Conservation (phyloP, 73 alveolate genomes). For the Paramecium biaurelia region DNA sequence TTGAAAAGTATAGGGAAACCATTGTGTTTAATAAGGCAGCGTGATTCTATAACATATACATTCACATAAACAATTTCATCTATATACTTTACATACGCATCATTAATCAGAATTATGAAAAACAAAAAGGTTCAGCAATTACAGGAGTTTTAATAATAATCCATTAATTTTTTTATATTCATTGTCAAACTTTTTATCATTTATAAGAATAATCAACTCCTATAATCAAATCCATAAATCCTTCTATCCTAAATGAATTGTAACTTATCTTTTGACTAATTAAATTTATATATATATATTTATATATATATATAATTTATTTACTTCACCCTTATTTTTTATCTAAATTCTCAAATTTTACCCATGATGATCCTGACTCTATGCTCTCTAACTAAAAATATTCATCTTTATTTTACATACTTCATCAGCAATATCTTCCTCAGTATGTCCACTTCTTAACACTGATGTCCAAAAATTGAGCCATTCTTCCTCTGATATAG, state of each 20-base stretch:
- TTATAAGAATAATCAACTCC: neutral
- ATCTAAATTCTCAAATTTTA: conserved; percentile 26
- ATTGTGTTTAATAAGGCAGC: conserved; percentile 36
- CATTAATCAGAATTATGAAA: neutral
- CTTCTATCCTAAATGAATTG: neutral
- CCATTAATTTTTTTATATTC: neutral
- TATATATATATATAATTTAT: neutral
- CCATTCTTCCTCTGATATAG: conserved; percentile 72
- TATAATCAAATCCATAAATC: neutral
- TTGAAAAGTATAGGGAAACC: conserved; percentile 4
- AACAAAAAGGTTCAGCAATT: neutral
- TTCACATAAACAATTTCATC: neutral
- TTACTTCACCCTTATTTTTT: neutral
- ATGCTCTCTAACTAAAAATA: conserved; percentile 3
- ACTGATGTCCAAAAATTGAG: conserved; percentile 59
- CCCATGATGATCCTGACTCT: conserved; percentile 39
- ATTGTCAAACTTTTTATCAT: neutral
- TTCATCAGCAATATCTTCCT: conserved; percentile 56
- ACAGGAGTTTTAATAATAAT: neutral
- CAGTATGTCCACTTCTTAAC: conserved; percentile 56
- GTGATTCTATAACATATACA: neutral
- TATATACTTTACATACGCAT: neutral
- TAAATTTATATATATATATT: neutral
- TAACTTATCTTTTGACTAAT: no score
- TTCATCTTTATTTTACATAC: neutral